Conservation (phyloP, 495 filamentous ascomycete genomes). For the Neurospora africana region DNA sequence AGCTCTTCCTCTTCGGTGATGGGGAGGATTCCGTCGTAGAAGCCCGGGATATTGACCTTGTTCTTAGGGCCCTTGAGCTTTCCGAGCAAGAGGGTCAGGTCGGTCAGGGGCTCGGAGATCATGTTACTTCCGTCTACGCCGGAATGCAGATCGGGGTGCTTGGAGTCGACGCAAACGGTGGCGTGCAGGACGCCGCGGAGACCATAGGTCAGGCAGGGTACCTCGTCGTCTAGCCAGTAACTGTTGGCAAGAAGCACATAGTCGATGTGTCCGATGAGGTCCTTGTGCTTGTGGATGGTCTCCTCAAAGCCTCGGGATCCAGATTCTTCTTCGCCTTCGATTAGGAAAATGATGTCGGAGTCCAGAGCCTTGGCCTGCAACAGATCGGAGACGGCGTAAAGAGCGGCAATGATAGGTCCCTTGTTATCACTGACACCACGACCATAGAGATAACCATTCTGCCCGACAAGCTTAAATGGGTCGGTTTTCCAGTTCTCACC, state of each 20-base stretch:
- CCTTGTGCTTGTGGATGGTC: constrained; percentile 64
- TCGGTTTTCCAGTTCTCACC: constrained; percentile 71
- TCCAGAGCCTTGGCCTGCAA: constrained; percentile 64
- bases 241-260: constrained; percentile 93
- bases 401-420: constrained; percentile 81
- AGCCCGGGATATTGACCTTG: constrained; percentile 55
- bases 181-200: constrained; percentile 91
- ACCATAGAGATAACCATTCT: constrained; percentile 92
- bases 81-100: constrained; percentile 70
- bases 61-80: constrained; percentile 64
- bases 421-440: constrained; percentile 96
- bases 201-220: constrained; percentile 91
- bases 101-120: constrained; percentile 82
- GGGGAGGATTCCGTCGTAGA: constrained; percentile 73
- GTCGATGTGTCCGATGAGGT: constrained; percentile 79
- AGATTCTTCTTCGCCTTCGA: constrained; percentile 95
- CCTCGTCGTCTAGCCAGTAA: constrained; percentile 95
- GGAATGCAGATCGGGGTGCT: constrained; percentile 82
- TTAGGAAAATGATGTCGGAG: constrained; percentile 82
- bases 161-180: constrained; percentile 74
- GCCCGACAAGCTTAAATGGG: constrained; percentile 74
- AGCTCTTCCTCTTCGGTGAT: constrained; percentile 65
- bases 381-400: constrained; percentile 86
- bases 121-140: constrained; percentile 87
- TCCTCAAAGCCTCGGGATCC: constrained; percentile 82